phyloP scores from a whole-genome alignment of 768 basidiomycete genomes.

The Royoungia palumana region DNA sequence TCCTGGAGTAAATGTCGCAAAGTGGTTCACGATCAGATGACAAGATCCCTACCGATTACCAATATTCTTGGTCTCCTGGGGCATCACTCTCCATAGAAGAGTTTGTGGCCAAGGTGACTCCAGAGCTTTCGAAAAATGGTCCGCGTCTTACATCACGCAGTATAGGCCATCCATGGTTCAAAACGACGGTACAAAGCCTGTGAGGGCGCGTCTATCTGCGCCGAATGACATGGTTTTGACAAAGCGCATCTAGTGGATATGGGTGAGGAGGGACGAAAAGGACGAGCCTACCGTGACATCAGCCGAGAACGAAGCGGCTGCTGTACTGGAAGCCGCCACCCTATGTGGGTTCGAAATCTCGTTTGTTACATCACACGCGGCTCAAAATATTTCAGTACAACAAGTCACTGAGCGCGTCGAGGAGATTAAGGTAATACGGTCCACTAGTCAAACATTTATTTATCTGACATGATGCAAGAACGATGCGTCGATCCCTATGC shows the following conservation, averaged over 20 bases:
- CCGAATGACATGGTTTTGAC: background rate
- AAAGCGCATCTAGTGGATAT: conserved; percentile 55
- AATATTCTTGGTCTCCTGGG: conserved; percentile 50
- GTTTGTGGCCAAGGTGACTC: conserved; percentile 52
- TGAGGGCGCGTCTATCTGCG: conserved; percentile 31
- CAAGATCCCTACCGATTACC: conserved; percentile 37
- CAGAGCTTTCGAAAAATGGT: background rate
- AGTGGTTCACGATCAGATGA: conserved; percentile 36
- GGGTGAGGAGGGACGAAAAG: conserved; percentile 39
- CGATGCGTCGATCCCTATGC: conserved; percentile 60
- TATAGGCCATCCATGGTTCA: conserved; percentile 77
- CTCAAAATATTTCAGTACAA: conserved; percentile 37
- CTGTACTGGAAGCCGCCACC: conserved; percentile 44
- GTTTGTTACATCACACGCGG: background rate
- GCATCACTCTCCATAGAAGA: conserved; percentile 44
- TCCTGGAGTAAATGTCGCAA: conserved; percentile 9
- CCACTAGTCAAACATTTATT: background rate
- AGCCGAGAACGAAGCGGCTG: conserved; percentile 22
- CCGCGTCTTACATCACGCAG: conserved; percentile 32
- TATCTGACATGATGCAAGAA: conserved; percentile 40
- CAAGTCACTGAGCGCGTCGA: conserved; percentile 56
- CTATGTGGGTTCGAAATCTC: conserved; percentile 35
- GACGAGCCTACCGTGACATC: background rate
- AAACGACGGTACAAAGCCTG: conserved; percentile 73
- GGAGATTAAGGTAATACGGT: conserved; percentile 49